Percentiles rank a stretch among this genome's conserved stretches.
Evolutionary conservation across 495 filamentous ascomycete species (phyloP).

Genomic region (Zalerion maritima): DNA sequence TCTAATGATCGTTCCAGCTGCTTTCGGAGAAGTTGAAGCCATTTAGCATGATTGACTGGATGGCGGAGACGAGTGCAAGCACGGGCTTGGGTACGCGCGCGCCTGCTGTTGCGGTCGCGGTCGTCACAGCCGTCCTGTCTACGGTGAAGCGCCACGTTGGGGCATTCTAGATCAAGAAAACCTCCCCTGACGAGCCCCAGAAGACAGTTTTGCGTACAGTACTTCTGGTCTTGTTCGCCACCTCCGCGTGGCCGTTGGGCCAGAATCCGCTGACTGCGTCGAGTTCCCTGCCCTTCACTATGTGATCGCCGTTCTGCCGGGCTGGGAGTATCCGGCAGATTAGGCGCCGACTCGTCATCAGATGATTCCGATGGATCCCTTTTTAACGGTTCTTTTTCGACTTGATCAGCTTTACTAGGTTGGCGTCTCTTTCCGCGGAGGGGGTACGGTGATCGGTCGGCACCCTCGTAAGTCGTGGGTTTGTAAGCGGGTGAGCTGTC

Average conservation of each 20-base stretch:
- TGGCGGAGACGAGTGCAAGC: too few species aligned
- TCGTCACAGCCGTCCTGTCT: too few species aligned
- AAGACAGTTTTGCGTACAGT: constrained; percentile 34
- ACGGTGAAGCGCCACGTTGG: constrained; percentile 25
- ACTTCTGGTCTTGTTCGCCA: constrained; percentile 5
- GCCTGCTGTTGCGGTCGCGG: too few species aligned
- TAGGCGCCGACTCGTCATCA: neutral
- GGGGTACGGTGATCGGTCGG: constrained; percentile 3
- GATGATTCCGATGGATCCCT: constrained; percentile 1
- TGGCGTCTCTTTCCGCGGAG: constrained; percentile 1
- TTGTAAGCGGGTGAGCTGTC: constrained; percentile 3
- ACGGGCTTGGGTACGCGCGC: too few species aligned
- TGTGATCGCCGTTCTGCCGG: neutral
- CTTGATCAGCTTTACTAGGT: neutral
- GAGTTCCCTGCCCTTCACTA: neutral
- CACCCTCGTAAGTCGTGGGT: constrained; percentile 4
- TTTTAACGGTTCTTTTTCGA: neutral
- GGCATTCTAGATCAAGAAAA: constrained; percentile 24
- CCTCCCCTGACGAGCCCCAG: constrained; percentile 23
- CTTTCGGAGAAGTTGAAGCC: constrained; percentile 7
- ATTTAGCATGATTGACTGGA: constrained; percentile 5
- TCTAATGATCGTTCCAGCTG: constrained; percentile 11
- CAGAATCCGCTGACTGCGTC: constrained; percentile 2
- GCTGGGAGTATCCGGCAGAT: constrained; percentile 1
- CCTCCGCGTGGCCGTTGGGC: neutral